A percentile compares a stretch with the other conserved stretches of the same genome.
Evolutionary conservation across 805 yeast species (phyloP).

Genomic region (Cyberlindnera xylosilytica): DNA sequence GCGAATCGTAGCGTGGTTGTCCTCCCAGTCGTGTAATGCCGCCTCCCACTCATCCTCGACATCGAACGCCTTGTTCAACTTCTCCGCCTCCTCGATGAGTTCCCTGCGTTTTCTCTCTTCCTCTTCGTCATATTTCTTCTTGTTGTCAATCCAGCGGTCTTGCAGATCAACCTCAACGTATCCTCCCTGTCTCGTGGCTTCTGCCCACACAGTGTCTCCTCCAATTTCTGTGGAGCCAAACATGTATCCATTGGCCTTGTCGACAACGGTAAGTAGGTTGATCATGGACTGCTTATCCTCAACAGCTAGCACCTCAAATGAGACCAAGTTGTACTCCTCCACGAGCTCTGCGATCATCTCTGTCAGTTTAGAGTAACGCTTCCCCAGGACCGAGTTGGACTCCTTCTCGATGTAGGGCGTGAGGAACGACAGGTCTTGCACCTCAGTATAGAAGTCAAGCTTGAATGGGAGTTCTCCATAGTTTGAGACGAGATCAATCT

Average conservation of each 20-base stretch:
- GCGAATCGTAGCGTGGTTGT: conserved; percentile 18
- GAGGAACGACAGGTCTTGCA: conserved; percentile 72
- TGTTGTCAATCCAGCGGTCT: conserved; percentile 92
- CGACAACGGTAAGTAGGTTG: conserved; percentile 68
- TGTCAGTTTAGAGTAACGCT: conserved; percentile 63
- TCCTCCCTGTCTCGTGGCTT: conserved; percentile 82
- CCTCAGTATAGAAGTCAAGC: conserved; percentile 87
- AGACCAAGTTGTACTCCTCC: conserved; percentile 82
- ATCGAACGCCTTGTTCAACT: conserved; percentile 40
- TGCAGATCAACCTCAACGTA: conserved; percentile 65
- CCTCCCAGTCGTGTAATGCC: conserved; percentile 59
- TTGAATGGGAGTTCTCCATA: conserved; percentile 83
- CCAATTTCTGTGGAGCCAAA: conserved; percentile 93
- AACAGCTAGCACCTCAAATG: conserved; percentile 84
- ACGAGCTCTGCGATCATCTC: conserved; percentile 78
- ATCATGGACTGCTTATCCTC: conserved; percentile 95
- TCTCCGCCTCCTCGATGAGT: conserved; percentile 39
- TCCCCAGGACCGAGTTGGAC: conserved; percentile 59
- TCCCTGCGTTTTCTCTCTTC: conserved; percentile 46
- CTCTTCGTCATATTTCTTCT: conserved; percentile 68
- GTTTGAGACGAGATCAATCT: conserved; percentile 74
- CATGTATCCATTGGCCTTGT: conserved; percentile 89
- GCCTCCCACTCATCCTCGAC: conserved; percentile 73
- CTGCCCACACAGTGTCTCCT: conserved; percentile 98
- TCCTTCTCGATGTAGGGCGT: conserved; percentile 71